Base-by-base conservation (phyloP, 2,329 filamentous ascomycete genomes). In the Sporothrix humicola region DNA sequence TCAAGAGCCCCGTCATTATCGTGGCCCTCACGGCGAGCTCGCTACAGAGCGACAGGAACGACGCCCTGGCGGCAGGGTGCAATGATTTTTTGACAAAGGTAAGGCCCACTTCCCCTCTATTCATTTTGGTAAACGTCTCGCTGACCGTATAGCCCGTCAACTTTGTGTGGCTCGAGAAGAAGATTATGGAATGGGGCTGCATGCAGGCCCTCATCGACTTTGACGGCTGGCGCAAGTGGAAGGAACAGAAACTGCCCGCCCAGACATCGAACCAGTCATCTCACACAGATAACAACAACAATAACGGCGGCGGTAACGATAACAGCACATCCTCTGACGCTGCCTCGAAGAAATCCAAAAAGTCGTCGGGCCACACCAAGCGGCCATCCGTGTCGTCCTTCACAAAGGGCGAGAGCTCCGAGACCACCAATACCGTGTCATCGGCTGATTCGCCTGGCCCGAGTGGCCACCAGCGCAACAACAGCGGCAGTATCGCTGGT, bases 141-240 rank as follows among this genome's bases (percentile, higher is more conserved):
- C 50, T 58, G 23, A 46, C 20, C 3, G 13, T 26, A 42, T 79
- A 97, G 93, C 96, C 96, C 23, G 95, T 99, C 77, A 97, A 97
- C 81, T 98, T 98, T 80, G 92, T 97, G 74, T 99, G 95, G 95
- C 89, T 99, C 37, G 94, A 98, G 81, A 90, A 95, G 73, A 99
- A 99, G 82, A 95, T 98, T 78, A 98, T 97, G 84, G 96, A 99
- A 86, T 99, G 96, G 96, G 96, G 96, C 73, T 98, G 96, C 85
- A 99, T 99, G 96, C 96, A 98, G 84, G 96, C 96, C 10, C 87
- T 99, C 31, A 98, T 99, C 79, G 96, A 99, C 84, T 98, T 96
- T 81, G 95, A 98, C 81, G 96, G 96, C 75, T 99, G 96, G 96
- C 90, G 95, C 72, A 94, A 94, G 82, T 99, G 96, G 96, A 97